phyloP scores from a whole-genome alignment of 2,329 filamentous ascomycete species.

The Chaetomium sp. region DNA sequence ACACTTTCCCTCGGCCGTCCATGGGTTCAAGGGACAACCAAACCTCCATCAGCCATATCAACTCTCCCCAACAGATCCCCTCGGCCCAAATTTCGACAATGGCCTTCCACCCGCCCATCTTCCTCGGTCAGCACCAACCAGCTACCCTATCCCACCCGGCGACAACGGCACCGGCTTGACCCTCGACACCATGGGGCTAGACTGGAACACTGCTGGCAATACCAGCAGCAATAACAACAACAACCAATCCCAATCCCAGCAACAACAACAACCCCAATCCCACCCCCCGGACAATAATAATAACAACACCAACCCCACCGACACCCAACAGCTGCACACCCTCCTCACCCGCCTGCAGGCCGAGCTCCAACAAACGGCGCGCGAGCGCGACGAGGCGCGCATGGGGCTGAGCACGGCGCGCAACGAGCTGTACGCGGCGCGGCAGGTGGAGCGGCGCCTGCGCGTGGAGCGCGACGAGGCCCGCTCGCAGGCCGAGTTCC shows the following conservation, averaged over 20 bases:
- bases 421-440: constrained; percentile 35
- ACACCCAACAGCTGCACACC: background rate
- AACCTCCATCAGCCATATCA: constrained; percentile 9
- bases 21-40: background rate
- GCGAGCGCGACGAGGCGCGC: constrained; percentile 30
- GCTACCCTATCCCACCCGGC: background rate
- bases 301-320: no score
- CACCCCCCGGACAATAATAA: background rate
- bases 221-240: background rate
- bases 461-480: constrained; percentile 33
- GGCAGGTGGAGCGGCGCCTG: constrained; percentile 31
- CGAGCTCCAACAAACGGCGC: constrained; percentile 17
- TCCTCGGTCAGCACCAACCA: constrained; percentile 14
- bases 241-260: background rate
- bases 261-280: background rate
- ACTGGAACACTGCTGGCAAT: constrained; percentile 12
- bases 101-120: constrained; percentile 13
- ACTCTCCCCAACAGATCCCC: constrained; percentile 16
- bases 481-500: constrained; percentile 24
- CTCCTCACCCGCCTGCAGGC: constrained; percentile 12
- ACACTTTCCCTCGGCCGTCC: constrained; percentile 20
- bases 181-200: constrained; percentile 20
- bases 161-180: background rate
- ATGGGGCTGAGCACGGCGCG: constrained; percentile 29
- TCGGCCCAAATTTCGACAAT: constrained; percentile 9